Base-by-base conservation (phyloP, 352 stramenopile genomes). In the Globisporangium rhizosaccharum region DNA sequence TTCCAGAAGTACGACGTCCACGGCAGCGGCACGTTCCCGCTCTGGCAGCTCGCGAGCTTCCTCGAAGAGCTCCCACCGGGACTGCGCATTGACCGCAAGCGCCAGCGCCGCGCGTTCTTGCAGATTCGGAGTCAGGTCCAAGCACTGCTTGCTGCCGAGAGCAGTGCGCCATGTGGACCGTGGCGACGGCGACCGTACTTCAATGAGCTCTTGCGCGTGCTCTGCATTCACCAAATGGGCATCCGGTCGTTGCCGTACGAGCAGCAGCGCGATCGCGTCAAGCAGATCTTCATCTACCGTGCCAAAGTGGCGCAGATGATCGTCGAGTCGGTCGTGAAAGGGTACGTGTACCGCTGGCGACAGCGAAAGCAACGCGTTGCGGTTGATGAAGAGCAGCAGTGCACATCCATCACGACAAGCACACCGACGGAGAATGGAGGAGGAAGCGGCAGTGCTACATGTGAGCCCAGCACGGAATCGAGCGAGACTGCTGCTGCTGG, bases 241-340 rank as follows among this genome's bases (percentile, higher is more conserved):
- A 92, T 92, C 50, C 79, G 79, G 18, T 85, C 79, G 33, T 65
- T 92, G 42, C 79, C 79, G 18, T 92, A 92, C 59, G 82, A 92
- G 57, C 82, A 92, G 59, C 82, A 90, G 57, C 72, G 82, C 57
- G 82, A 90, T 56, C 82, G 82, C 10, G 82, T 92, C 52, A 92
- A 92, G 56, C 79, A 92, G 63, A 92, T 92, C 61, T 92, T 92
- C 53, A 82, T 92, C 68, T 90, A 87, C 61, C 67, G 78, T 3
- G 81, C 76, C 44, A 89, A 90, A 57, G 76, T 92, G 36, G 79
- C 82, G 25, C 66, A 82, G 36, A 92, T 92, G 82, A 68, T 90
- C 36, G 74, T 92, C 18, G 79, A 91, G 49, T 82, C 79, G 46
- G 72, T 77, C 10, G 73, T 85, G 9, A 79, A 82, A 25, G 79